Base-by-base conservation (phyloP, 495 filamentous ascomycete genomes). In the Penicillium ochrochloron region DNA sequence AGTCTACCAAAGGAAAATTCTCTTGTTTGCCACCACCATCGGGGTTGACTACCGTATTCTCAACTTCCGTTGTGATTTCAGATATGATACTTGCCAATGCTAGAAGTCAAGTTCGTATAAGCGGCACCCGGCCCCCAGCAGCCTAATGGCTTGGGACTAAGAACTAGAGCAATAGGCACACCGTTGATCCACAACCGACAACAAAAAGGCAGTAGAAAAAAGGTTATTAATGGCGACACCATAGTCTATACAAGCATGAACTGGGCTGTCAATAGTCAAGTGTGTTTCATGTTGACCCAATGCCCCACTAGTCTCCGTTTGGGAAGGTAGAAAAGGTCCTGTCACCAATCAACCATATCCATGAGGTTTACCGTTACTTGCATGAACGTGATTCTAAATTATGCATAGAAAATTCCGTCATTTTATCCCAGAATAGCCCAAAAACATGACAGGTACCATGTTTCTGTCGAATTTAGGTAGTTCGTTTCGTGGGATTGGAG, bases 201-300 rank as follows among this genome's bases (percentile, higher is more conserved):
- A 27, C 10, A 14, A 12, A 6, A 44, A 9, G 11, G 21, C 6
- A 21, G n/a, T 44, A 44, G 23, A 50, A 29, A 27, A 27, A 50
- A 50, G 6, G 46, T 50, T 50, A 27, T 50, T 50, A 29, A 50
- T 50, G 46, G 46, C 46, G 27, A 50, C 46, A 15, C 12, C n/a
- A n/a, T n/a, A n/a, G n/a, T n/a, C n/a, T 15, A 48, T 48, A 19
- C 15, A 50, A 50, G 46, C 46, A 29, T 50, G 23, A 50, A 50
- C 23, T 50, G 12, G 21, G 21, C 46, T 27, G 46, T 50, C 46
- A 50, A 29, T 15, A 23, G 27, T 50, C 46, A 50, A 50, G 23
- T 29, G 46, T 29, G 46, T 50, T 50, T 50, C 46, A 50, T 50
- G 2, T 15, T 50, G 21, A 25, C 46, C 2, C 21, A 10, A 27